Evolutionary conservation across 1,284 basidiomycete species (phyloP).

Genomic region (Acaromyces ingoldii): DNA sequence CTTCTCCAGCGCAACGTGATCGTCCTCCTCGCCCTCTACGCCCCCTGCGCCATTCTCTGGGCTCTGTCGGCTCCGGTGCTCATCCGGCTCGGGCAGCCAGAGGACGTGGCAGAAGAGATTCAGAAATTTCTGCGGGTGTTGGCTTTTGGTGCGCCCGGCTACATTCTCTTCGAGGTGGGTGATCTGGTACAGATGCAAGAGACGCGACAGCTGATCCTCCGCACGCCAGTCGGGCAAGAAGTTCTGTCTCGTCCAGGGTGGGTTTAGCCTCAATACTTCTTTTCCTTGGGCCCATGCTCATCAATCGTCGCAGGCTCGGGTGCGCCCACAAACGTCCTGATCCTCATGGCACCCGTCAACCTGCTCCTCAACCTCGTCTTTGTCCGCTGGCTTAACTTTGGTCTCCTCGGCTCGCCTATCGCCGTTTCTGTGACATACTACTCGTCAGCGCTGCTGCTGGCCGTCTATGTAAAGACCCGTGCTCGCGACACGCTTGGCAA

Average conservation of each 20-base stretch:
- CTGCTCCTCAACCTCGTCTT: conserved; percentile 60
- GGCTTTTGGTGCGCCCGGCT: conserved; percentile 64
- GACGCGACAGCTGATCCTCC: no score
- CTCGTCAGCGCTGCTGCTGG: conserved; percentile 1
- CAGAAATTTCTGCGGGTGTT: conserved; percentile 64
- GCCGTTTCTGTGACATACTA: conserved; percentile 66
- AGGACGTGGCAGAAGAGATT: conserved; percentile 59
- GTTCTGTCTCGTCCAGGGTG: conserved; percentile 72
- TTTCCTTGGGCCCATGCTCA: background rate
- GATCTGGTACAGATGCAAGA: no score
- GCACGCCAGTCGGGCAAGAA: conserved; percentile 70
- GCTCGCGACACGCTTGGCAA: background rate
- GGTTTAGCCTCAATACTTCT: conserved; percentile 17
- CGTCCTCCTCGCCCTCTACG: conserved; percentile 61
- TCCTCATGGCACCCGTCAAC: conserved; percentile 63
- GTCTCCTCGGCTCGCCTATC: conserved; percentile 63
- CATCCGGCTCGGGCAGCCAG: conserved; percentile 62
- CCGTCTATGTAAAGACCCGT: background rate
- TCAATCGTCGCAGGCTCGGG: conserved; percentile 63
- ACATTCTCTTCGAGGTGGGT: conserved; percentile 72
- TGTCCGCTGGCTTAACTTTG: conserved; percentile 62
- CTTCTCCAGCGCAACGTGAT: conserved; percentile 66
- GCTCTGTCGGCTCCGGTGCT: conserved; percentile 61
- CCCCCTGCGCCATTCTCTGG: conserved; percentile 64
- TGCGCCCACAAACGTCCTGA: conserved; percentile 63